Percentiles rank a stretch among this genome's conserved stretches.
Evolutionary conservation across 2,329 filamentous ascomycete genomes (phyloP).

Genomic region (Cladophialophora immunda): DNA sequence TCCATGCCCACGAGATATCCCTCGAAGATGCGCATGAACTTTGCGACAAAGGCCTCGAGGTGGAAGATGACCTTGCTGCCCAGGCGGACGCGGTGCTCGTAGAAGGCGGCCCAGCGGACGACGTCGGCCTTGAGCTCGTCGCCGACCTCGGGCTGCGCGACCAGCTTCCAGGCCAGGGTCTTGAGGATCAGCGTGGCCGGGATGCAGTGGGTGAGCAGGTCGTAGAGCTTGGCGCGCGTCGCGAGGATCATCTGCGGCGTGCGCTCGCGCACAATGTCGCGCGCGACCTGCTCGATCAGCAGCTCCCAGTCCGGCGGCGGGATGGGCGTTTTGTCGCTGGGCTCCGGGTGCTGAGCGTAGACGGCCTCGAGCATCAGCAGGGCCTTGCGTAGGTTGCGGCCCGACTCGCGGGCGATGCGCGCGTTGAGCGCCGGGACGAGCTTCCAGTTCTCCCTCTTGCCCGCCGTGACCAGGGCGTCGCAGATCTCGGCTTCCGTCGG

Average conservation of each 20-base stretch:
- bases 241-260: slow-evolving; percentile 88
- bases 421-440: slow-evolving; percentile 77
- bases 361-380: slow-evolving; percentile 97
- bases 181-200: slow-evolving; percentile 93
- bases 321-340: slow-evolving; percentile 78
- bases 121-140: slow-evolving; percentile 90
- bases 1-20: slow-evolving; percentile 66
- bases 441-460: slow-evolving; percentile 85
- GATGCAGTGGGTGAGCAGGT: slow-evolving; percentile 95
- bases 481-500: slow-evolving; percentile 88
- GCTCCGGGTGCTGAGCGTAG: slow-evolving; percentile 81
- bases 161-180: slow-evolving; percentile 91
- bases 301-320: slow-evolving; percentile 98
- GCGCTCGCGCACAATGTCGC: slow-evolving; percentile 91
- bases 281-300: slow-evolving; percentile 86
- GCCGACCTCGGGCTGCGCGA: slow-evolving; percentile 75
- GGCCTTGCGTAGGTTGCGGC: slow-evolving; percentile 86
- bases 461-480: slow-evolving; percentile 72
- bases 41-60: slow-evolving; percentile 96
- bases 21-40: slow-evolving; percentile 96
- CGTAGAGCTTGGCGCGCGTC: slow-evolving; percentile 93
- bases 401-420: slow-evolving; percentile 88
- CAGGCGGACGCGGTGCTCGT: slow-evolving; percentile 91
- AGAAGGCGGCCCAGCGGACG: slow-evolving; percentile 95
- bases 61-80: slow-evolving; percentile 98